phyloP scores from a whole-genome alignment of 768 basidiomycete genomes.

The Leccinum truebloodii region DNA sequence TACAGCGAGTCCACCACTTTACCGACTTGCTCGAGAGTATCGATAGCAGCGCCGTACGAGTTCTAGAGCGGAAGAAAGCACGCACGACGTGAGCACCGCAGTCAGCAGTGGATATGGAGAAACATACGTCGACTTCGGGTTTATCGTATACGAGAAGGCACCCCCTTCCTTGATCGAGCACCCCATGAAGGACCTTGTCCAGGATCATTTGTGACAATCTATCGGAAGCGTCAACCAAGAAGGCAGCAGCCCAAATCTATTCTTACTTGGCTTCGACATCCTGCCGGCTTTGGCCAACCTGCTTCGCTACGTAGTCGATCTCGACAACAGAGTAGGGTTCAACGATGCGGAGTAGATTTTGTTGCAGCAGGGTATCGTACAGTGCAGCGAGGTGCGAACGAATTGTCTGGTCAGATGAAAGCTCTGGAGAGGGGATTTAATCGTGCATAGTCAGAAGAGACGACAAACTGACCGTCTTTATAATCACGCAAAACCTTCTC shows the following conservation, averaged over 20 bases:
- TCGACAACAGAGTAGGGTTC: constrained; percentile 96
- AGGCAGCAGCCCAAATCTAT: background rate
- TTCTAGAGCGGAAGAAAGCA: constrained; percentile 48
- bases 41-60: constrained; percentile 85
- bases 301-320: constrained; percentile 81
- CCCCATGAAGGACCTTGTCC: constrained; percentile 91
- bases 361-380: constrained; percentile 95
- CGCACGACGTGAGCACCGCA: constrained; percentile 7
- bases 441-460: background rate
- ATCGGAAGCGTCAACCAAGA: constrained; percentile 9
- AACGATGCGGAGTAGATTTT: constrained; percentile 92
- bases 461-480: constrained; percentile 57
- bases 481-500: constrained; percentile 87
- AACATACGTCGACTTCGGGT: constrained; percentile 78
- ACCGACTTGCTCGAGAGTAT: constrained; percentile 85
- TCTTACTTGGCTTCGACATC: constrained; percentile 90
- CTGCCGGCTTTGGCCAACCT: constrained; percentile 84
- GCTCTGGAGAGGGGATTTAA: constrained; percentile 51
- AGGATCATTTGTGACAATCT: constrained; percentile 98
- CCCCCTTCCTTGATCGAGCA: constrained; percentile 94
- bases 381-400: constrained; percentile 91
- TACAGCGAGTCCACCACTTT: constrained; percentile 95
- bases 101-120: background rate
- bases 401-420: constrained; percentile 94
- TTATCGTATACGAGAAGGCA: constrained; percentile 91